Evolutionary conservation across 345 rosid species (phyloP).

Genomic region (Raphanus sativus): DNA sequence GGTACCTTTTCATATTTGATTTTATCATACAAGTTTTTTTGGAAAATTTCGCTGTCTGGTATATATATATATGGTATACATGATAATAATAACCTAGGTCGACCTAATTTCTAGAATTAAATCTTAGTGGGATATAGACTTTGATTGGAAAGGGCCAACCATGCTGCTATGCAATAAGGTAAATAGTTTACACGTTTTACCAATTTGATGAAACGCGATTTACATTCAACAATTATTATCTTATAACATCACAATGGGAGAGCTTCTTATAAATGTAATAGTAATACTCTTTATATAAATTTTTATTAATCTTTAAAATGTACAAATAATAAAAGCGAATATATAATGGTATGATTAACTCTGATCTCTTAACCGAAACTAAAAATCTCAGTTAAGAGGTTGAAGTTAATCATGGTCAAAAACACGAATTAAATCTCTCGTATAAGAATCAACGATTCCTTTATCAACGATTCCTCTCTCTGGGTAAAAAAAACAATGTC

Average conservation of each 20-base stretch:
- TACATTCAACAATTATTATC: not conserved
- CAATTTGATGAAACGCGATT: not conserved
- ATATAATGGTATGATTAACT: no score
- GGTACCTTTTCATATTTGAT: conserved; percentile 2
- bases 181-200: not conserved
- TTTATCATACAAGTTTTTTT: not conserved
- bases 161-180: not conserved
- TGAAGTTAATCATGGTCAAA: no score
- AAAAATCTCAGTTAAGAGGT: no score
- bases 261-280: not conserved
- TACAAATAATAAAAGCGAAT: no score
- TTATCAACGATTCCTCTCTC: no score
- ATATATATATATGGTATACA: not conserved
- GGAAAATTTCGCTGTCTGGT: not conserved
- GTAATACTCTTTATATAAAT: no score
- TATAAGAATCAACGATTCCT: not conserved
- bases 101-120: not conserved
- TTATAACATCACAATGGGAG: not conserved
- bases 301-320: no score
- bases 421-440: not conserved
- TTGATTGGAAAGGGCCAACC: not conserved
- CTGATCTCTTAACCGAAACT: no score
- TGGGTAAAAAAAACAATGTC: not conserved
- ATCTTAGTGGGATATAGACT: not conserved
- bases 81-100: not conserved